A percentile compares a stretch with the other conserved stretches of the same genome.
Conservation (phyloP, 2,329 filamentous ascomycete species). For the Lizonia empirigonia region DNA sequence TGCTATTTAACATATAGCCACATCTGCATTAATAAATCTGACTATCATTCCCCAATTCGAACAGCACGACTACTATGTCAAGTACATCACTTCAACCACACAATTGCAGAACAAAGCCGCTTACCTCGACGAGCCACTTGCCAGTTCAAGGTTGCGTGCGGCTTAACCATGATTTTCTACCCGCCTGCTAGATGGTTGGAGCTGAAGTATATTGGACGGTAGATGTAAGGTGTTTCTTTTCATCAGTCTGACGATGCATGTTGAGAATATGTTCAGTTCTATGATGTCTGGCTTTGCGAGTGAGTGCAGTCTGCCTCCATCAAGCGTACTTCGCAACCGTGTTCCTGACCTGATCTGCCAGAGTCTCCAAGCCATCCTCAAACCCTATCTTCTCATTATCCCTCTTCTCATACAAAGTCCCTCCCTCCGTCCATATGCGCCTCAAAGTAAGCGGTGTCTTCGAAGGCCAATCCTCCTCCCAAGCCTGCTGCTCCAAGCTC, state of each 20-base stretch:
- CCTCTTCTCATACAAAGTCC: conserved; percentile 70
- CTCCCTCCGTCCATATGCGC: conserved; percentile 74
- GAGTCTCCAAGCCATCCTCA: conserved; percentile 56
- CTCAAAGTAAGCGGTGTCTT: conserved; percentile 66
- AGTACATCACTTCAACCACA: not conserved
- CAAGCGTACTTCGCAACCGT: conserved; percentile 16
- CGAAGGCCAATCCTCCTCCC: conserved; percentile 57
- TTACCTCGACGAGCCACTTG: conserved; percentile 28
- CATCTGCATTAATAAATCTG: not conserved
- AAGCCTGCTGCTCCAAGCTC: conserved; percentile 63
- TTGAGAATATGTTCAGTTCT: too few species aligned
- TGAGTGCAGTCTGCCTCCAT: not conserved
- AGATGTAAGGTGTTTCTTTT: not conserved
- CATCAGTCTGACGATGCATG: not conserved
- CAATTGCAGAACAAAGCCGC: conserved; percentile 28
- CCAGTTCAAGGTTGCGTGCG: too few species aligned
- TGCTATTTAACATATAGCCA: not conserved
- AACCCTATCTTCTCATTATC: conserved; percentile 65
- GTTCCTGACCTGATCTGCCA: conserved; percentile 55
- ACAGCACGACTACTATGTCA: not conserved
- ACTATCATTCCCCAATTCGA: not conserved
- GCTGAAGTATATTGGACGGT: conserved; percentile 38
- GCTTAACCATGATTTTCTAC: conserved; percentile 61
- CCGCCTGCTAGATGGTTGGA: conserved; percentile 60
- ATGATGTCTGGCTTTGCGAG: not conserved